phyloP scores from a whole-genome alignment of 2,329 filamentous ascomycete species.

The Colletotrichum sojae region DNA sequence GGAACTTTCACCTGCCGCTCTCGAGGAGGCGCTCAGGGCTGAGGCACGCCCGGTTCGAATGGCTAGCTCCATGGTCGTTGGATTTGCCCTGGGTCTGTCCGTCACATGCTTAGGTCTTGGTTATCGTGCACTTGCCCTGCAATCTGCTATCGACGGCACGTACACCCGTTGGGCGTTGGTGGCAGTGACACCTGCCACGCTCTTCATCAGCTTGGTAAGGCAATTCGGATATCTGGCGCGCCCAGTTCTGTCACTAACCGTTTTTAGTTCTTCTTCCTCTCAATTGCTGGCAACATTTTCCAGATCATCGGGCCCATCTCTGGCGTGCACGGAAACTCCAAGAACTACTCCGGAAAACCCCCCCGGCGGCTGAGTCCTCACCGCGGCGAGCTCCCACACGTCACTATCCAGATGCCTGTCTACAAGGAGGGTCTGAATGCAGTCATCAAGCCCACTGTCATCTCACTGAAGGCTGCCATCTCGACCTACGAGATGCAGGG shows the following conservation, averaged over 20 bases:
- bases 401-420: conserved; percentile 62
- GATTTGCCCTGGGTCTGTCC: conserved; percentile 66
- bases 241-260: conserved; percentile 29
- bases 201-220: conserved; percentile 70
- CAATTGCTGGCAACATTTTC: conserved; percentile 55
- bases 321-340: conserved; percentile 58
- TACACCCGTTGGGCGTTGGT: conserved; percentile 70
- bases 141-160: conserved; percentile 66
- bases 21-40: conserved; percentile 55
- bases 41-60: conserved; percentile 66
- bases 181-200: conserved; percentile 64
- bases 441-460: conserved; percentile 65
- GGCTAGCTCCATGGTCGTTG: conserved; percentile 68
- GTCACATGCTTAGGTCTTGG: conserved; percentile 69
- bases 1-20: conserved; percentile 59
- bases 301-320: conserved; percentile 66
- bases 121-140: conserved; percentile 67
- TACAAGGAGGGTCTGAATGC: conserved; percentile 56
- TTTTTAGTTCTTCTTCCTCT: conserved; percentile 60
- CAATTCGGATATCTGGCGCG: no score
- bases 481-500: conserved; percentile 67
- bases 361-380: conserved; percentile 49
- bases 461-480: conserved; percentile 64
- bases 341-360: conserved; percentile 59
- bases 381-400: conserved; percentile 54